These are phyloP conservation scores for Populus nigra DNA, from an alignment of 345 rosid genomes.

Conservation along the genomic window DNA sequence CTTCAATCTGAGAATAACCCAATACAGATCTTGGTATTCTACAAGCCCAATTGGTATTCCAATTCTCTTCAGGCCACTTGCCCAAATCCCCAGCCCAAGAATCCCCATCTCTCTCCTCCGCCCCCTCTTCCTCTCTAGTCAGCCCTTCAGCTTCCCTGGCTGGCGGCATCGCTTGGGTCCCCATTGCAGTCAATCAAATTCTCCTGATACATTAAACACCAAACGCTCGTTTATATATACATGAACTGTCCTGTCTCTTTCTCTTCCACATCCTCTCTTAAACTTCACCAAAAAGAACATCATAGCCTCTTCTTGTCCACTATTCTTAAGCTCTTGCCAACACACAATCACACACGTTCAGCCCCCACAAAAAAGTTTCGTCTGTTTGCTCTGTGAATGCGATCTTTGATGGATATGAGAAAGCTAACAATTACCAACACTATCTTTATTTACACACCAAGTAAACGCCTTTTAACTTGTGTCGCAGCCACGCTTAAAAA, in stretches of 20 bases:
- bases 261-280: not conserved
- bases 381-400: not conserved
- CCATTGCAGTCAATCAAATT: not conserved
- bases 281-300: not conserved
- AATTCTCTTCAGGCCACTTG: not conserved
- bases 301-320: not conserved
- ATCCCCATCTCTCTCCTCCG: not conserved
- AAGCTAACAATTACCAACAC: constrained; percentile 34
- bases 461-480: constrained; percentile 42
- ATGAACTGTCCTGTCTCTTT: not conserved
- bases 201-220: not conserved
- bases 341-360: not conserved
- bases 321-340: not conserved
- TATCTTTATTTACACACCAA: constrained; percentile 22
- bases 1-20: not conserved
- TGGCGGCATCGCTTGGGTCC: not conserved
- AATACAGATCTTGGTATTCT: not conserved
- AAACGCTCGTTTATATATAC: not conserved
- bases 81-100: not conserved
- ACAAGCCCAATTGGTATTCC: not conserved
- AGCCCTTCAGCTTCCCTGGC: not conserved
- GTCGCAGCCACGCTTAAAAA: constrained; percentile 21
- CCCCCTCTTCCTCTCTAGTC: not conserved
- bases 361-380: no score
- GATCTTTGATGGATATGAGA: constrained; percentile 55